These are phyloP conservation scores for Mycothermus thermophilus DNA, from an alignment of 495 filamentous ascomycete genomes.

Conservation along the genomic window DNA sequence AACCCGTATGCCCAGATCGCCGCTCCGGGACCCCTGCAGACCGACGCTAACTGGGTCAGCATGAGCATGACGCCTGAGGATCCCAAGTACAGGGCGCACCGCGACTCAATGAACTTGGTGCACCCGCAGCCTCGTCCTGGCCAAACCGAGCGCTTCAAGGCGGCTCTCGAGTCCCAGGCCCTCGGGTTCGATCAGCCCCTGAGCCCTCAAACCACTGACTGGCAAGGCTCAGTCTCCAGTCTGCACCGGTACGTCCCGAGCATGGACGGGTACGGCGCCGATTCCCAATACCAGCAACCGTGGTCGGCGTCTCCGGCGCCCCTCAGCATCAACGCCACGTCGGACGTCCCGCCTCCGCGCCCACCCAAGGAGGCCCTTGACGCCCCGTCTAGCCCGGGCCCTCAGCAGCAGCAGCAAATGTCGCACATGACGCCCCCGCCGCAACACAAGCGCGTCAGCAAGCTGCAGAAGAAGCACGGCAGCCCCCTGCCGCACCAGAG, in stretches of 20 bases:
- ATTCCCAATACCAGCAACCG: constrained; percentile 23
- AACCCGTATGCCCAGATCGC: constrained; percentile 15
- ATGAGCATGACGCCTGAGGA: constrained; percentile 51
- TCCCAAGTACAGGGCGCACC: constrained; percentile 82
- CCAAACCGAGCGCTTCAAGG: constrained; percentile 68
- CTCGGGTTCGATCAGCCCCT: constrained; percentile 51
- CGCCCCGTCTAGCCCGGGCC: constrained; percentile 6
- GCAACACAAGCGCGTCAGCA: constrained; percentile 26
- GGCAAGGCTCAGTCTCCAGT: constrained; percentile 49
- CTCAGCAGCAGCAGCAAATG: constrained; percentile 6
- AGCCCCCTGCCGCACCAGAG: constrained; percentile 33
- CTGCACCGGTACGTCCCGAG: constrained; percentile 27
- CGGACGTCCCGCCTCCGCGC: constrained; percentile 26
- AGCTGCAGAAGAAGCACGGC: constrained; percentile 24
- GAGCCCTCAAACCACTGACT: constrained; percentile 60
- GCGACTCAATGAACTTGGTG: constrained; percentile 74
- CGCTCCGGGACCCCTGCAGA: constrained; percentile 22
- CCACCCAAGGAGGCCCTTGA: constrained; percentile 41
- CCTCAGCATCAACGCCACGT: constrained; percentile 11
- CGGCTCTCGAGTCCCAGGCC: constrained; percentile 65
- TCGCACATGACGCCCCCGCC: constrained; percentile 12
- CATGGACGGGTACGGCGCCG: constrained; percentile 31
- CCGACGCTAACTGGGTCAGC: constrained; percentile 17
- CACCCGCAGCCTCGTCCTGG: constrained; percentile 83
- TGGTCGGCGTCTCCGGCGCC: constrained; percentile 23